Percentiles rank a stretch among this genome's conserved stretches.
phyloP scores from a whole-genome alignment of 192 early-diverging fungal species.

The Gamsiella multidivaricata region DNA sequence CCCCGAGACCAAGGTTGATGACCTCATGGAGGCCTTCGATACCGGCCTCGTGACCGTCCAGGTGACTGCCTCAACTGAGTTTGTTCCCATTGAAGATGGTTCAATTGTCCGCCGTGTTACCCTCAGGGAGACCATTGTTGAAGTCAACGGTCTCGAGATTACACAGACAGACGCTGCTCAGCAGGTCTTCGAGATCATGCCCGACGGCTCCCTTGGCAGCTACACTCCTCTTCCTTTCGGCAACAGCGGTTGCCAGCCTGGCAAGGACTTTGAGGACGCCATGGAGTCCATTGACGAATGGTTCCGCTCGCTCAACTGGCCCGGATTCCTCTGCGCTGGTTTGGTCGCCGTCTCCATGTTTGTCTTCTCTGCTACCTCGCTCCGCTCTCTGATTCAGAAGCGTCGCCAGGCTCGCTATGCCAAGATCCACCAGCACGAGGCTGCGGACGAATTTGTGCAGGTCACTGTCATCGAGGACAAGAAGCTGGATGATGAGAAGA shows the following conservation, averaged over 20 bases:
- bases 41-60: constrained; percentile 66
- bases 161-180: constrained; percentile 63
- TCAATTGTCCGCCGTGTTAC: constrained; percentile 61
- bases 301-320: constrained; percentile 49
- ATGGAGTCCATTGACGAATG: constrained; percentile 37
- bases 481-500: constrained; percentile 42
- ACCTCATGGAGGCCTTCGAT: constrained; percentile 62
- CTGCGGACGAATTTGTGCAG: constrained; percentile 28
- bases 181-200: constrained; percentile 66
- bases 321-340: constrained; percentile 19
- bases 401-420: constrained; percentile 35
- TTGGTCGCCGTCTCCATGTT: constrained; percentile 30
- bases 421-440: constrained; percentile 29
- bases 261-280: constrained; percentile 16
- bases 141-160: constrained; percentile 66
- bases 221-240: constrained; percentile 48
- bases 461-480: constrained; percentile 40
- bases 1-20: constrained; percentile 53
- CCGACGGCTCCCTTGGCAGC: constrained; percentile 54
- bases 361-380: constrained; percentile 29
- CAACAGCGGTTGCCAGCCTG: constrained; percentile 15
- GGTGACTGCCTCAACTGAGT: constrained; percentile 59
- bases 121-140: constrained; percentile 59
- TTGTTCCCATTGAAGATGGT: constrained; percentile 53
- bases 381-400: constrained; percentile 33